Conservation (phyloP, 2,329 filamentous ascomycete species). For the Waltergamsia citrina region DNA sequence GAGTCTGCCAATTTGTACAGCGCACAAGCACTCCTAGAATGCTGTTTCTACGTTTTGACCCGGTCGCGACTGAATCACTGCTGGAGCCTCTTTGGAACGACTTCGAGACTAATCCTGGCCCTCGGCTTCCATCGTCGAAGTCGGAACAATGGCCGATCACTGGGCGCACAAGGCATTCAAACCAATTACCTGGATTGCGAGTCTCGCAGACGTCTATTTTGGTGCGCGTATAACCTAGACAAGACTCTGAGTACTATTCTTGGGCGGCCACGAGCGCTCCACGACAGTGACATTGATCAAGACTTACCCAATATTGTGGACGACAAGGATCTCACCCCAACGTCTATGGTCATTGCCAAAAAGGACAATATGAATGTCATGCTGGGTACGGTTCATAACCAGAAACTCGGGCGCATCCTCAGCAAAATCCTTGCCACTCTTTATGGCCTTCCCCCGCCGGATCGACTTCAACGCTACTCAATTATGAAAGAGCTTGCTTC, state of each 20-base stretch:
- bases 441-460: conserved; percentile 18
- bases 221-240: conserved; percentile 55
- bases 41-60: conserved; percentile 33
- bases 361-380: conserved; percentile 13
- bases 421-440: conserved; percentile 21
- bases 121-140: conserved; percentile 32
- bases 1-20: conserved; percentile 26
- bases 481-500: conserved; percentile 16
- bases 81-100: conserved; percentile 35
- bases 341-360: neutral
- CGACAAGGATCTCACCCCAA: conserved; percentile 18
- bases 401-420: conserved; percentile 21
- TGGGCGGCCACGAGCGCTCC: conserved; percentile 50
- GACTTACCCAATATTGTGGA: conserved; percentile 44
- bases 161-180: neutral
- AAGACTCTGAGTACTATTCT: conserved; percentile 55
- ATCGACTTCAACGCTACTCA: conserved; percentile 15
- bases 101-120: conserved; percentile 24
- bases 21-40: conserved; percentile 28
- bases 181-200: conserved; percentile 23
- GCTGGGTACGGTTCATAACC: too few relatives aligned
- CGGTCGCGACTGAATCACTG: conserved; percentile 37
- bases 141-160: neutral
- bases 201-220: conserved; percentile 42
- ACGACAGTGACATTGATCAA: conserved; percentile 57